Conservation (phyloP, 202 grass and related monocot genomes). For the Hordeum pubiflorum region DNA sequence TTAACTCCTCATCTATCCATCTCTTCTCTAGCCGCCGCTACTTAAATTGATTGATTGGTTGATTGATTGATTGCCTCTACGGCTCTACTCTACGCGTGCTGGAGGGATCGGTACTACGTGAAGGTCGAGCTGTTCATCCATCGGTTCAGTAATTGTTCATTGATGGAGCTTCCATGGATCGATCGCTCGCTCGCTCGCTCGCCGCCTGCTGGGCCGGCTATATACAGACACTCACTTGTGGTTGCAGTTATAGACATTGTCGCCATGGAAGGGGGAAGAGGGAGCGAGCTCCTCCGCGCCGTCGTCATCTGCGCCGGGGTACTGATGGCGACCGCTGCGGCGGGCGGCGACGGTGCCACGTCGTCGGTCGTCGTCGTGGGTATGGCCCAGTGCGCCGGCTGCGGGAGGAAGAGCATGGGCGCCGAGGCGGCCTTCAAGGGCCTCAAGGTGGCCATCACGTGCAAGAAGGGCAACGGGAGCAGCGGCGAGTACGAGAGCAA, state of each 20-base stretch:
- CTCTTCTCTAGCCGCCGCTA: neutral
- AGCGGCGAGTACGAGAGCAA: conserved; percentile 46
- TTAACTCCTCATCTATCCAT: neutral
- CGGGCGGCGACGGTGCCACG: neutral
- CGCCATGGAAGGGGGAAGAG: neutral
- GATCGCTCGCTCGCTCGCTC: too few relatives aligned
- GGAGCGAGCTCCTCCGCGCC: neutral
- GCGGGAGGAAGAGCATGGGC: conserved; percentile 17
- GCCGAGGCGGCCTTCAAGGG: conserved; percentile 32
- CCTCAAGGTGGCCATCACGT: conserved; percentile 51
- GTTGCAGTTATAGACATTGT: too few relatives aligned
- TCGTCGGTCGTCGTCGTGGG: conserved; percentile 15
- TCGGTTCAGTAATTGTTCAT: too few relatives aligned
- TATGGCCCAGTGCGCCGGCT: conserved; percentile 22
- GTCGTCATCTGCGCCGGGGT: neutral
- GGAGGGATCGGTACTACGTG: too few relatives aligned
- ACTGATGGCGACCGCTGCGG: neutral
- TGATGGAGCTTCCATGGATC: too few relatives aligned
- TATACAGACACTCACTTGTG: too few relatives aligned
- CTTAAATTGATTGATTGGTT: neutral
- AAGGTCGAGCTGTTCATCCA: too few relatives aligned
- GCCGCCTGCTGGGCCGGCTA: too few relatives aligned
- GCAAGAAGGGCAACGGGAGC: conserved; percentile 21
- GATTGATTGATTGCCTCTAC: neutral
- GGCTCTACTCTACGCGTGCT: neutral